Conservation (phyloP, 768 basidiomycete species). For the Tricholoma sp. region DNA sequence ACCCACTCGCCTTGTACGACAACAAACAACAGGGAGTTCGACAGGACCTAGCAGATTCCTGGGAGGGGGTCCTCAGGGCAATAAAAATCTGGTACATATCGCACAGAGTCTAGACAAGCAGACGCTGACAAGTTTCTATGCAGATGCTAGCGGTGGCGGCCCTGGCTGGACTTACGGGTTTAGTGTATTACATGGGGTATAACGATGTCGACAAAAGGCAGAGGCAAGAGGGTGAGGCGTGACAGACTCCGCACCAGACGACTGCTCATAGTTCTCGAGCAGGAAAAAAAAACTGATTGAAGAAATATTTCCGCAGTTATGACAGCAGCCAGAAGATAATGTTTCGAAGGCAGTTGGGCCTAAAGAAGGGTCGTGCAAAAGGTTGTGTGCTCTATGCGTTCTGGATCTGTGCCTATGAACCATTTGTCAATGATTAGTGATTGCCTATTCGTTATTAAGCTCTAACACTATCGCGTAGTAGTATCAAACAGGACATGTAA, state of each 20-base stretch:
- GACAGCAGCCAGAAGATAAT: neutral
- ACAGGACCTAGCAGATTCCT: constrained; percentile 11
- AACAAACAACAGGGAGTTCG: constrained; percentile 7
- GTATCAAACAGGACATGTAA: neutral
- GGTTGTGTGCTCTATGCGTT: neutral
- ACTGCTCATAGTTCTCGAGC: constrained; percentile 8
- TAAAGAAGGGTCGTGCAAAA: neutral
- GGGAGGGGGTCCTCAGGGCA: constrained; percentile 15
- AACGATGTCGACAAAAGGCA: constrained; percentile 19
- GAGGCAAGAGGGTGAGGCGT: constrained; percentile 16
- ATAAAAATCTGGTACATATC: constrained; percentile 13
- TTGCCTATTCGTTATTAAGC: neutral
- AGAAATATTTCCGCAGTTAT: constrained; percentile 14
- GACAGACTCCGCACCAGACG: neutral
- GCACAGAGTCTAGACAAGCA: neutral
- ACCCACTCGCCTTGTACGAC: constrained; percentile 12
- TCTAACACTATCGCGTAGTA: neutral
- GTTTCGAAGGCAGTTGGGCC: neutral
- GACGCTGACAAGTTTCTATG: neutral
- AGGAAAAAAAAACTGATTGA: constrained; percentile 11
- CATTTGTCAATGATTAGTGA: neutral
- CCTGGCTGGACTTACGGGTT: constrained; percentile 11
- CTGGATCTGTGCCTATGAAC: neutral
- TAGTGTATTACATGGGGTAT: constrained; percentile 18
- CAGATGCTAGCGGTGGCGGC: constrained; percentile 14